phyloP scores from a whole-genome alignment of 768 basidiomycete species.

The Rhizopogon sp. region DNA sequence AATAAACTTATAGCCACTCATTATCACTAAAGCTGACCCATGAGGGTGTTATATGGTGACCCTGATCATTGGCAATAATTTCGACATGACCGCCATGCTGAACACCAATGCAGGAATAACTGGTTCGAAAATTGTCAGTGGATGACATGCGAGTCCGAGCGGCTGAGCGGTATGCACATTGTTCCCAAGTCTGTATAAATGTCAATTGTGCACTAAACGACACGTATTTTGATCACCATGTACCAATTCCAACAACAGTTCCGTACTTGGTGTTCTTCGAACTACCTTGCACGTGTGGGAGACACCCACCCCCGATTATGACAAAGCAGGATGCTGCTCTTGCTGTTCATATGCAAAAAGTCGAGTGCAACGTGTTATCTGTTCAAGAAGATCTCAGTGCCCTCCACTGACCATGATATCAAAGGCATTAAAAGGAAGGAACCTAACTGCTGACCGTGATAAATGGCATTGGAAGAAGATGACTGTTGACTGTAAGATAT shows the following conservation, averaged over 20 bases:
- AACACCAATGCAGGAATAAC: conserved; percentile 95
- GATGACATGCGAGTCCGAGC: background rate
- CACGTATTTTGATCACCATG: conserved; percentile 14
- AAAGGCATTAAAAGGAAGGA: too few species aligned
- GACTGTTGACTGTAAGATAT: too few species aligned
- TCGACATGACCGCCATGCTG: conserved; percentile 83
- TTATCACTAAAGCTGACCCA: too few species aligned
- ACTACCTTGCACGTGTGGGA: conserved; percentile 46
- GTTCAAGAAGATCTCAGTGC: too few species aligned
- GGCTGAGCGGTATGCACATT: conserved; percentile 44
- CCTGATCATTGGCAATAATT: conserved; percentile 87
- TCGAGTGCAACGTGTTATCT: too few species aligned
- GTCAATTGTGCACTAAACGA: conserved; percentile 6
- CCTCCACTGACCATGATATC: too few species aligned
- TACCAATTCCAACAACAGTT: conserved; percentile 90
- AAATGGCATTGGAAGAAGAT: too few species aligned
- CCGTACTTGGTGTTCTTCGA: conserved; percentile 68
- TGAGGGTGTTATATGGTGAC: conserved; percentile 85
- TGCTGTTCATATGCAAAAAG: too few species aligned
- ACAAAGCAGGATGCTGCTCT: too few species aligned
- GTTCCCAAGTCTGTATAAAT: conserved; percentile 76
- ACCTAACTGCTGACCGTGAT: too few species aligned
- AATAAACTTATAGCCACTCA: too few species aligned
- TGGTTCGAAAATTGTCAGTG: conserved; percentile 26
- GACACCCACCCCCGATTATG: too few species aligned